Evolutionary conservation across 306 rosid species (phyloP), one percentile per base, ranked within the genome.

Genomic region (Trifolium repens): DNA sequence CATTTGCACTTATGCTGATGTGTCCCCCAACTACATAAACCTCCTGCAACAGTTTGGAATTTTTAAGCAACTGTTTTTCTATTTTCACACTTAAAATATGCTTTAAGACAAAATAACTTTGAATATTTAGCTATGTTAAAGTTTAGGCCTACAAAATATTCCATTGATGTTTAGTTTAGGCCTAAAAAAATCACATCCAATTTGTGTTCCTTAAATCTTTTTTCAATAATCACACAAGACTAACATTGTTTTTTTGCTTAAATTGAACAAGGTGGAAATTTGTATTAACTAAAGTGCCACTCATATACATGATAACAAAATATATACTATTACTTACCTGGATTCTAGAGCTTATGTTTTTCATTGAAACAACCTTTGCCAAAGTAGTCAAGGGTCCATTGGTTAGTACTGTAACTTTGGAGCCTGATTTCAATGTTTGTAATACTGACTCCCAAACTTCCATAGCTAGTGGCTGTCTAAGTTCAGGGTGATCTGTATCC

Each of bases 381-480:
- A 94, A 84, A 85, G 80, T 90, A 77, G 99, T 94, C 84, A 94
- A 84, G 54, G 99, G 99, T 44, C 99, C 99, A 79, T 89, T 92
- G 61, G 96, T 89, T 46, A 94, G 86, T 39, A 94, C 83, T 10
- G 96, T 86, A 78, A 94, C 73, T 87, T 90, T 88, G 16, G 92
- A 78, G 35, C 80, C 83, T 50, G 90, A 80, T 30, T 90, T 77
- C 72, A 81, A 53, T 85, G 81, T 69, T 80, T 78, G 80, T 84
- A 92, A 67, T 19, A 83, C 27, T 37, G 96, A 78, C 19, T 84
- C 82, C 96, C 99, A 94, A 81, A 90, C 82, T 82, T 94, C 99
- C 81, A 68, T 50, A 13, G 97, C 97, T 7, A 78, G 83, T 75
- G 93, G 81, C 17, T 94, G 99, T 76, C 96, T 89, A 37, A 92